phyloP scores from a whole-genome alignment of 768 basidiomycete genomes.

The button mushroom (Agaricus bisporus) region DNA sequence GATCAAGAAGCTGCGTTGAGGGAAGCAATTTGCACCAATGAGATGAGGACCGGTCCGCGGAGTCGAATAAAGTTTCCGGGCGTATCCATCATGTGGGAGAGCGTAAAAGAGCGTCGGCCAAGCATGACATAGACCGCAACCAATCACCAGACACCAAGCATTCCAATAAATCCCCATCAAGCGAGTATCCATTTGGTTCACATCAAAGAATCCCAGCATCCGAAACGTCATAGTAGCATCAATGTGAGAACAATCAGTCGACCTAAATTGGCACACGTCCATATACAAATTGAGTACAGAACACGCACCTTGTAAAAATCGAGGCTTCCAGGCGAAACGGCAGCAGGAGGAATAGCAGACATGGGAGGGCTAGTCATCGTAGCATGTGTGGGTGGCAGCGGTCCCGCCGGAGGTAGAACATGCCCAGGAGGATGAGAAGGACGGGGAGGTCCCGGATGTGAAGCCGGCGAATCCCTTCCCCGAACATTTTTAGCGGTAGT shows the following conservation, averaged over 20 bases:
- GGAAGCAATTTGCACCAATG: background rate
- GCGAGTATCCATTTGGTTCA: conserved; percentile 2
- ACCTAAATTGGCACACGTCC: conserved; percentile 3
- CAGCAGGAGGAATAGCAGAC: conserved; percentile 7
- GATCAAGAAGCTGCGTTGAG: conserved; percentile 16
- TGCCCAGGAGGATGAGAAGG: conserved; percentile 17
- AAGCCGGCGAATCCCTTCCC: conserved; percentile 4
- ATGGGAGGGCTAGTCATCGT: conserved; percentile 9
- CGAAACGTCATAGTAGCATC: conserved; percentile 9
- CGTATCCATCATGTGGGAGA: too few species aligned
- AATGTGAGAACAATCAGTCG: background rate
- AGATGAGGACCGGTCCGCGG: background rate
- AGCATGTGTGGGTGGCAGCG: conserved; percentile 11
- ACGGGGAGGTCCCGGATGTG: conserved; percentile 18
- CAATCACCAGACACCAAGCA: background rate
- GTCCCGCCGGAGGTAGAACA: conserved; percentile 12
- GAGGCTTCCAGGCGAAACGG: conserved; percentile 13
- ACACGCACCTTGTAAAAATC: conserved; percentile 26
- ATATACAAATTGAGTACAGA: background rate
- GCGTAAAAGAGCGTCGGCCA: background rate
- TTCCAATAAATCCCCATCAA: conserved; percentile 2
- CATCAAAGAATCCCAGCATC: background rate
- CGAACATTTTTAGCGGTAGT: conserved; percentile 6
- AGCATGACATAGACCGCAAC: conserved; percentile 2
- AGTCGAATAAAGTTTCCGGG: background rate